Percentiles rank a stretch among this genome's conserved stretches.
phyloP scores from a whole-genome alignment of 2,329 filamentous ascomycete species.

The Ambrosiella beaveri region DNA sequence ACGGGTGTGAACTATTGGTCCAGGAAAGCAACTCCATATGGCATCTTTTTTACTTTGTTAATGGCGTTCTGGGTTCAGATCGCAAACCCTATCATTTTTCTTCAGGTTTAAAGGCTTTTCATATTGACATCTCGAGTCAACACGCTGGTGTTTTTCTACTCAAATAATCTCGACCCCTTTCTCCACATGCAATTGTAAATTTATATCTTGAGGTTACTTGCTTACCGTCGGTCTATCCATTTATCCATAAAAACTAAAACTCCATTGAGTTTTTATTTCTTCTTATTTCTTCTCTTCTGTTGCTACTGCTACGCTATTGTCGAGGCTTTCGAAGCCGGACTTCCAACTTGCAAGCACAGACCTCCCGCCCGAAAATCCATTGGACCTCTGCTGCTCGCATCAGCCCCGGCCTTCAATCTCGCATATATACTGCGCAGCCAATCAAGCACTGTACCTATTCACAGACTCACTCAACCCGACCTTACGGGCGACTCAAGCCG shows the following conservation, averaged over 20 bases:
- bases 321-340: neutral
- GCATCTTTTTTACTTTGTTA: neutral
- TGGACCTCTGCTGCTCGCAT: neutral
- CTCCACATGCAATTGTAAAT: neutral
- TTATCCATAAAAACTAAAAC: neutral
- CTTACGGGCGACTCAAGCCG: too few species aligned
- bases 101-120: too few species aligned
- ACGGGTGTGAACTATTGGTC: neutral
- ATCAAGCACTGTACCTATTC: neutral
- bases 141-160: neutral
- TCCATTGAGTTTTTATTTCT: neutral
- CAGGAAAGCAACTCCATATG: neutral
- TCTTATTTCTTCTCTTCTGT: neutral
- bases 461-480: neutral
- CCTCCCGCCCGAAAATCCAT: neutral
- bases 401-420: neutral
- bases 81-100: neutral
- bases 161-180: neutral
- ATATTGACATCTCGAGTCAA: too few species aligned
- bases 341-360: neutral
- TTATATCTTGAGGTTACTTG: neutral
- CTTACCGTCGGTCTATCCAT: neutral
- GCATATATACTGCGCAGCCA: neutral
- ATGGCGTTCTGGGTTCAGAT: neutral
- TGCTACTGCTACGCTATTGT: constrained; percentile 6